These are phyloP conservation scores for Entomophthora muscae DNA, from an alignment of 371 early-diverging fungal species.

Conservation along the genomic window DNA sequence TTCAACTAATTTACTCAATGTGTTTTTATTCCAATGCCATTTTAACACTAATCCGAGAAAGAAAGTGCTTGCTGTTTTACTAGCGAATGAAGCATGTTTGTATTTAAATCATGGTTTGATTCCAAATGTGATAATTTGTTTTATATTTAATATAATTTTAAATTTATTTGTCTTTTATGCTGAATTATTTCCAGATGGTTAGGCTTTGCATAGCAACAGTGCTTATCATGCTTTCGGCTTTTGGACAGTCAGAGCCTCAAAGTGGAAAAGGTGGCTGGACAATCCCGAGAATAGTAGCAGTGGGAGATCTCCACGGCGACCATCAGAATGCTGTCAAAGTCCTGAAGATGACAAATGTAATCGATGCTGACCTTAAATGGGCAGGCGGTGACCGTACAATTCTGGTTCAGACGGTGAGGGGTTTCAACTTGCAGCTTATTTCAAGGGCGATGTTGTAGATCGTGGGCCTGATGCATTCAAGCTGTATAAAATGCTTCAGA, in stretches of 20 bases:
- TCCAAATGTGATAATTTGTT: no score
- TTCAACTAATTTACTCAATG: no score
- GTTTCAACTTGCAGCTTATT: background rate
- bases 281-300: constrained; percentile 33
- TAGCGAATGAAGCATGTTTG: no score
- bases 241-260: background rate
- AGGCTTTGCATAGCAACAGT: background rate
- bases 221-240: background rate
- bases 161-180: no score
- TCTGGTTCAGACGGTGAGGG: constrained; percentile 28
- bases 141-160: no score
- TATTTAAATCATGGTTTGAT: no score
- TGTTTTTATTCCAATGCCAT: no score
- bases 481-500: constrained; percentile 35
- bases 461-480: constrained; percentile 50
- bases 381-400: constrained; percentile 27
- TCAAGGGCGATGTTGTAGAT: constrained; percentile 57
- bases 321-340: constrained; percentile 29
- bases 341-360: constrained; percentile 35
- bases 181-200: background rate
- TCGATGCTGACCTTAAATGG: constrained; percentile 42
- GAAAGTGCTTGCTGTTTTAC: no score
- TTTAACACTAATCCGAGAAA: no score
- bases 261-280: background rate
- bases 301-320: constrained; percentile 69